Percentiles rank a stretch among this genome's conserved stretches.
phyloP scores from a whole-genome alignment of 1,284 basidiomycete genomes.

The Mycosarcoma mackinlayi region DNA sequence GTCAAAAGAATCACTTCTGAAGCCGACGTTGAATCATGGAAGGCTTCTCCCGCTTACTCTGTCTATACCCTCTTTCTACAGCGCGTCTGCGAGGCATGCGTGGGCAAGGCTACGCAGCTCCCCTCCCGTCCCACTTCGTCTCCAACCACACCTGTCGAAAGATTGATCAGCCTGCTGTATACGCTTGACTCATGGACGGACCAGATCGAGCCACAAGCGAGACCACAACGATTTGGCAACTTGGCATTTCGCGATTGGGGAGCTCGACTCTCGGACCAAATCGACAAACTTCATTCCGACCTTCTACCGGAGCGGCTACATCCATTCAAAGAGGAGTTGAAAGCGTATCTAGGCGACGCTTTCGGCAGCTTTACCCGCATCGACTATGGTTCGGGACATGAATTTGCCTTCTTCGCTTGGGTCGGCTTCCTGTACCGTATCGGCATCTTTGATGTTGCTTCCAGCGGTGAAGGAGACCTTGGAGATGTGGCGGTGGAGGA shows the following conservation, averaged over 20 bases:
- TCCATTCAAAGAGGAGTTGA: constrained; percentile 74
- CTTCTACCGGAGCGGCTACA: constrained; percentile 72
- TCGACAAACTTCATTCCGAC: constrained; percentile 63
- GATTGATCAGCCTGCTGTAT: constrained; percentile 75
- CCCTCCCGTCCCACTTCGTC: not conserved
- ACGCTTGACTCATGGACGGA: constrained; percentile 82
- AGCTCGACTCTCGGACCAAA: constrained; percentile 73
- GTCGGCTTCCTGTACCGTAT: constrained; percentile 54
- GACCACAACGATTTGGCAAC: constrained; percentile 93
- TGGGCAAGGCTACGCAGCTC: constrained; percentile 53
- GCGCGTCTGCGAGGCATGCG: constrained; percentile 63
- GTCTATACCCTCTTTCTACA: constrained; percentile 60
- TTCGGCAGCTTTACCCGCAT: constrained; percentile 92
- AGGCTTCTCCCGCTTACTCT: constrained; percentile 55
- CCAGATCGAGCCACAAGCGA: constrained; percentile 81
- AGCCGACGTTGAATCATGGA: constrained; percentile 64
- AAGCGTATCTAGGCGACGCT: constrained; percentile 81
- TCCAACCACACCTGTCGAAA: constrained; percentile 57
- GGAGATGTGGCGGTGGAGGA: constrained; percentile 34
- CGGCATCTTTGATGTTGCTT: constrained; percentile 29
- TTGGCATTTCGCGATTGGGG: constrained; percentile 91
- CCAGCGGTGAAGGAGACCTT: not conserved
- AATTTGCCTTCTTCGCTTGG: constrained; percentile 70
- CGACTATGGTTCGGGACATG: constrained; percentile 97
- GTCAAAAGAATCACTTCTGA: constrained; percentile 63